Conservation (phyloP, 345 rosid genomes). For the Garcia nutans region DNA sequence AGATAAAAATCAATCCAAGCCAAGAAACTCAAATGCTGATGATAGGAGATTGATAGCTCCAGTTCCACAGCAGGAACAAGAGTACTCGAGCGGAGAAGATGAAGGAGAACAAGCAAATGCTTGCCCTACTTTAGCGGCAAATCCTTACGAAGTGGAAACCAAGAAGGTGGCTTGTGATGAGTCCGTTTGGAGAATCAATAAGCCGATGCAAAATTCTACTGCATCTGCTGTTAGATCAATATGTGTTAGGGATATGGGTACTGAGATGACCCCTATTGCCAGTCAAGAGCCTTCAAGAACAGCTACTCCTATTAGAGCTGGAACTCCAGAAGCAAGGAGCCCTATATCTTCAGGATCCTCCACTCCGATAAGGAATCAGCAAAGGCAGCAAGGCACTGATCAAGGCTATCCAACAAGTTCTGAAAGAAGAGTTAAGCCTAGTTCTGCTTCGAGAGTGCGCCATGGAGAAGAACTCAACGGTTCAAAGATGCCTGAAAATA, state of each 20-base stretch:
- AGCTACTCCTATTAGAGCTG: constrained; percentile 75
- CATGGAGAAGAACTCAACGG: constrained; percentile 23
- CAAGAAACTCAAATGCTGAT: constrained; percentile 88
- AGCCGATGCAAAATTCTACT: constrained; percentile 40
- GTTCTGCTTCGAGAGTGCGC: constrained; percentile 24
- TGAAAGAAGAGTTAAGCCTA: constrained; percentile 29
- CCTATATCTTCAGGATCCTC: constrained; percentile 77
- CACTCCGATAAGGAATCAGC: constrained; percentile 63
- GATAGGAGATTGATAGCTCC: constrained; percentile 87
- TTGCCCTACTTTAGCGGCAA: constrained; percentile 24
- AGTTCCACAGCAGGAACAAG: constrained; percentile 65
- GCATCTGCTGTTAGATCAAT: constrained; percentile 57
- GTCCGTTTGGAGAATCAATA: constrained; percentile 59
- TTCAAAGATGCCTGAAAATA: constrained; percentile 20
- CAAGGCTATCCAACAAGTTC: constrained; percentile 26
- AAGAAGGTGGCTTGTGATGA: constrained; percentile 79
- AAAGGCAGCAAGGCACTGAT: constrained; percentile 24
- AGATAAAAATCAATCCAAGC: constrained; percentile 51
- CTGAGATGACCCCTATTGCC: constrained; percentile 92
- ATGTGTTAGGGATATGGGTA: constrained; percentile 91
- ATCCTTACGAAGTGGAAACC: constrained; percentile 47
- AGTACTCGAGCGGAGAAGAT: constrained; percentile 49
- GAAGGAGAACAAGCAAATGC: constrained; percentile 40
- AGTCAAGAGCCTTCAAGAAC: constrained; percentile 96
- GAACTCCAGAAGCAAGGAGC: constrained; percentile 69